Percentiles rank a stretch among this genome's conserved stretches.
Evolutionary conservation across 2,329 filamentous ascomycete species (phyloP).

Genomic region (Hyphodiscus sp.): DNA sequence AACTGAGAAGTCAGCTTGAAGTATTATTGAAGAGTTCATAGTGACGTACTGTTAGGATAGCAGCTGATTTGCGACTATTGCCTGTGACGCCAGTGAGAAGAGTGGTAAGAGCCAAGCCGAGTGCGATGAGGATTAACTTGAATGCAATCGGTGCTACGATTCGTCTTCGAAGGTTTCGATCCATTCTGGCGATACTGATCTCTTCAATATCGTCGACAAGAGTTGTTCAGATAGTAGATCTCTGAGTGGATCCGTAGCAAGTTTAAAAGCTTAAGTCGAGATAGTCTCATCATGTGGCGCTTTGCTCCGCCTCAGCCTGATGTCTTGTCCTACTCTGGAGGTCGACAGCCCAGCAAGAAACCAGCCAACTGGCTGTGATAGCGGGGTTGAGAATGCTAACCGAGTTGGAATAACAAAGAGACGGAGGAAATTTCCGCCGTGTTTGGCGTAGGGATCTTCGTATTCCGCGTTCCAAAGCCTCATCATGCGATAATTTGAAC

Average conservation of each 20-base stretch:
- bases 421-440: not conserved
- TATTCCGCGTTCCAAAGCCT: too few species aligned
- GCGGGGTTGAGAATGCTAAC: not conserved
- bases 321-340: not conserved
- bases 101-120: not conserved
- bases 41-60: not conserved
- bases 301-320: not conserved
- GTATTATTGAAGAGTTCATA: not conserved
- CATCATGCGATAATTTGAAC: too few species aligned
- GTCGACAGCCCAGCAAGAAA: not conserved
- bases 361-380: not conserved
- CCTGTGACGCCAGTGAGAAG: not conserved
- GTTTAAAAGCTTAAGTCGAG: not conserved
- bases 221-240: not conserved
- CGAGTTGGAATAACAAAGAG: not conserved
- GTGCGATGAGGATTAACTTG: not conserved
- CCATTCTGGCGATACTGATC: not conserved
- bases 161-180: not conserved
- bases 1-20: not conserved
- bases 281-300: not conserved
- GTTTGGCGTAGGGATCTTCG: not conserved
- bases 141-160: not conserved
- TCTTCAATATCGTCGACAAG: not conserved
- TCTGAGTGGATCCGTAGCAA: not conserved
- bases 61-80: not conserved